These are phyloP conservation scores for Pouteria glomerata DNA, from an alignment of 148 eudicot species.

Conservation along the genomic window DNA sequence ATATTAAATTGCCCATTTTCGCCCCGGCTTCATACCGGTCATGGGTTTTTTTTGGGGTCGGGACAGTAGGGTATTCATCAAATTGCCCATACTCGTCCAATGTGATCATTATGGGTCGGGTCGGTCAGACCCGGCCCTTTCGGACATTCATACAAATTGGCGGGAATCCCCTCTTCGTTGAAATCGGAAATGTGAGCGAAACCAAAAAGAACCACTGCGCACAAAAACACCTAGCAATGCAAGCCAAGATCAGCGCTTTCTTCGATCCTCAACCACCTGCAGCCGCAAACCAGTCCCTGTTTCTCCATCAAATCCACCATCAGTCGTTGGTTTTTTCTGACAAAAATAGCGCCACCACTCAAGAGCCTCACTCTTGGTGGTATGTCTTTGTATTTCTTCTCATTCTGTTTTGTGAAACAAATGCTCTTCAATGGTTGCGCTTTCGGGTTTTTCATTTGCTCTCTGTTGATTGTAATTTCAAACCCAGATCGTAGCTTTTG, in stretches of 20 bases:
- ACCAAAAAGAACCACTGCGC: background rate
- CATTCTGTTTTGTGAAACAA: background rate
- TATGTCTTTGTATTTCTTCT: background rate
- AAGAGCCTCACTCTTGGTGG: background rate
- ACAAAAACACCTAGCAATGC: background rate
- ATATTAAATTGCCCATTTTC: too few relatives aligned
- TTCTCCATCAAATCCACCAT: background rate
- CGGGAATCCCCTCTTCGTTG: background rate
- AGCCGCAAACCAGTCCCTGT: background rate
- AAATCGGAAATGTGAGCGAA: background rate
- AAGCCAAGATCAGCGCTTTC: constrained; percentile 16
- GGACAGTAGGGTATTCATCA: too few relatives aligned
- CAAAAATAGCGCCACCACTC: background rate
- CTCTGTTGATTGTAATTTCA: background rate
- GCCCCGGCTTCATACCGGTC: too few relatives aligned
- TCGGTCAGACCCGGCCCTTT: too few relatives aligned
- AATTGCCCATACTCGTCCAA: too few relatives aligned
- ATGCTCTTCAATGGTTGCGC: background rate
- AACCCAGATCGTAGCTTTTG: background rate
- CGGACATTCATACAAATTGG: too few relatives aligned
- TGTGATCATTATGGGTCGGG: too few relatives aligned
- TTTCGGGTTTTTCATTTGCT: background rate
- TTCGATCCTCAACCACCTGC: constrained; percentile 6
- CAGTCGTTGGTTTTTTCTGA: background rate
- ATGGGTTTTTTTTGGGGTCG: too few relatives aligned